Conservation (phyloP, 2,329 filamentous ascomycete genomes). For the Calonectria pseudoturangicola region DNA sequence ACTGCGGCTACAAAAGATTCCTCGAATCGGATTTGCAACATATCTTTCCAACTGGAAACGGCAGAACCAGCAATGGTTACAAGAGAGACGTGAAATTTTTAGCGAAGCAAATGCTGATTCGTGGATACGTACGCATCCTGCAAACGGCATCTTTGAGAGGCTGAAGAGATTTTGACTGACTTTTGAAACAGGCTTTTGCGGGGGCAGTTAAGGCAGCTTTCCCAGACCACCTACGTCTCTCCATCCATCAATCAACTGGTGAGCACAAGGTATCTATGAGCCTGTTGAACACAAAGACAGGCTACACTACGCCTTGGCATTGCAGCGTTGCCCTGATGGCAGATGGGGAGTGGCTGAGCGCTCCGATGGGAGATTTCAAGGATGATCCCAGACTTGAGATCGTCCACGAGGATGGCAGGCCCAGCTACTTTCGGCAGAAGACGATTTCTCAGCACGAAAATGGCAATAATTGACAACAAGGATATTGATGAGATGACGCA, state of each 20-base stretch:
- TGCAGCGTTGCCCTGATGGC: conserved; percentile 48
- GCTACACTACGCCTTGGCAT: conserved; percentile 58
- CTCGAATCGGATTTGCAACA: conserved; percentile 55
- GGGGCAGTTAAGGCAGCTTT: conserved; percentile 53
- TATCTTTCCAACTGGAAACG: conserved; percentile 50
- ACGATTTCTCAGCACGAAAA: not conserved
- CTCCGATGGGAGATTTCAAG: conserved; percentile 53
- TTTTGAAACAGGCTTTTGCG: conserved; percentile 52
- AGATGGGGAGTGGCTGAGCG: conserved; percentile 51
- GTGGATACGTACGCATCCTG: conserved; percentile 42
- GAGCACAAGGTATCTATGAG: conserved; percentile 55
- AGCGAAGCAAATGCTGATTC: conserved; percentile 57
- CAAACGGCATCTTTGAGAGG: not conserved
- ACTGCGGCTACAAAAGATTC: conserved; percentile 56
- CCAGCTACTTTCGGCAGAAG: conserved; percentile 48
- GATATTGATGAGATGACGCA: not conserved
- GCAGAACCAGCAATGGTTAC: conserved; percentile 48
- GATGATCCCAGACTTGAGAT: conserved; percentile 48
- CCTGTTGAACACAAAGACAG: conserved; percentile 55
- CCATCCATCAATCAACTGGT: conserved; percentile 55
- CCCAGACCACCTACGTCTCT: conserved; percentile 54
- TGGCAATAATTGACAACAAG: not conserved
- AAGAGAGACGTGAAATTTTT: conserved; percentile 54
- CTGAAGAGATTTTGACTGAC: not conserved
- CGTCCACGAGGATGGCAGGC: conserved; percentile 48